A percentile compares a stretch with the other conserved stretches of the same genome.
Conservation (phyloP, 2,329 filamentous ascomycete genomes). For the Fusarium cyanostomum region DNA sequence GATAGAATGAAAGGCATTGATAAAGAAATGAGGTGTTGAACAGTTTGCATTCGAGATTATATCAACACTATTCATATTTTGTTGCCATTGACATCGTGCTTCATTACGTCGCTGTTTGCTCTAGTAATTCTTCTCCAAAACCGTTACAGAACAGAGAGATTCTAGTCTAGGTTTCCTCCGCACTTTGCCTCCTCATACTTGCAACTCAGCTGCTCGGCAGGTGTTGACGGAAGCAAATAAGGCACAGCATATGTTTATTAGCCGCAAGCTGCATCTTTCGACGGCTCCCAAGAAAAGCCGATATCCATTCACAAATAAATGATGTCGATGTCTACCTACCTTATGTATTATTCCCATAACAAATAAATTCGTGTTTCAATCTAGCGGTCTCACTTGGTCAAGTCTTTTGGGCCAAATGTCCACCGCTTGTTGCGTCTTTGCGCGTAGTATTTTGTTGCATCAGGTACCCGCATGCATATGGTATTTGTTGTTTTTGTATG, state of each 20-base stretch:
- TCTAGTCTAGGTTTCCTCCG: slow-evolving; percentile 3
- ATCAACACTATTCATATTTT: background rate
- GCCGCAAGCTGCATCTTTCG: slow-evolving; percentile 23
- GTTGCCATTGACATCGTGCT: background rate
- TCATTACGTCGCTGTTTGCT: background rate
- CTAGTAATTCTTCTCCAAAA: background rate
- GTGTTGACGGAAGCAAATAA: slow-evolving; percentile 17
- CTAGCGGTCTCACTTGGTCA: background rate
- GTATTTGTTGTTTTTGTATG: slow-evolving; percentile 28
- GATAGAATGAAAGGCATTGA: slow-evolving; percentile 8
- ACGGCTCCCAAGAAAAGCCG: slow-evolving; percentile 1
- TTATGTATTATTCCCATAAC: slow-evolving; percentile 1
- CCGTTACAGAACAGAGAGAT: slow-evolving; percentile 10
- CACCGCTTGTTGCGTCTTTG: slow-evolving; percentile 13
- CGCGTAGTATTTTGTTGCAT: slow-evolving; percentile 22
- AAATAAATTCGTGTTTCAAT: background rate
- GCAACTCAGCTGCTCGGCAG: slow-evolving; percentile 18
- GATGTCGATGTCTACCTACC: background rate
- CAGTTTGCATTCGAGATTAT: background rate
- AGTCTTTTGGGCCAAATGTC: background rate
- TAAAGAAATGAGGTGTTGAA: slow-evolving; percentile 3
- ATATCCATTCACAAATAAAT: background rate
- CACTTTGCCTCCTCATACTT: slow-evolving; percentile 8
- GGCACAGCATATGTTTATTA: slow-evolving; percentile 17
- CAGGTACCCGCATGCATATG: slow-evolving; percentile 17